Evolutionary conservation across 2,329 filamentous ascomycete genomes (phyloP), one percentile per base, ranked within the genome.

Genomic region (Venturia nashicola): DNA sequence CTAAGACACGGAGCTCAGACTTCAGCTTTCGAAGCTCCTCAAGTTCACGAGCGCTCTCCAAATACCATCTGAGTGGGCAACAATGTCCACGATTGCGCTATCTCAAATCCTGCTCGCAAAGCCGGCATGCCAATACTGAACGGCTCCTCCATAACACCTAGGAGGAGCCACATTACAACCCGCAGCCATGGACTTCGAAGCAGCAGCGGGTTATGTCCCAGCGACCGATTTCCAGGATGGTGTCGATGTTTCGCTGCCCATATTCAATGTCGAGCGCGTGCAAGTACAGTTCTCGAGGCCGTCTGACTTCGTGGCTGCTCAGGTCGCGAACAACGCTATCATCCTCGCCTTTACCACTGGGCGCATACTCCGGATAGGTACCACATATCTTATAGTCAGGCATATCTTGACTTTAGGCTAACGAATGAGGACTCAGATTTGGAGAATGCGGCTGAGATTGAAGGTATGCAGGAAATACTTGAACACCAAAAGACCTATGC

Each of bases 241-340:
- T 63, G 79, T 83, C 67, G 83, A 86, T 69, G 81, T 77, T 34
- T 75, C 86, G 64, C 79, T 93, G 65, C 92, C 93, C 69, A 96
- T 99, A 77, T 99, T 99, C 80, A 90, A 94, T 73, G 86, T 97
- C 72, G 90, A 96, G 77, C 86, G 85, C 67, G 94, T 97, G 46
- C 88, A 95, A 79, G 86, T 97, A 67, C 90, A 94, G 74, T 99
- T 99, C 81, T 88, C 90, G 66, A 88, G 97, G 71, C 90, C 93
- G 1, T 91, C 93, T 68, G 90, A 97, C 76, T 97, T 99, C 73
- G 94, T 96, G 59, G 92, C 94, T 20, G 92, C 92, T 48, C 92
- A 97, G 76, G 93, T 97, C 64, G 92, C 93, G 68, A 97, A 99
- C 76, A 97, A 99, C 79, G 92, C 97, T 66, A 83, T 99, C 65